phyloP scores from a whole-genome alignment of 2,329 filamentous ascomycete species.

The Microcyclospora pomicola region DNA sequence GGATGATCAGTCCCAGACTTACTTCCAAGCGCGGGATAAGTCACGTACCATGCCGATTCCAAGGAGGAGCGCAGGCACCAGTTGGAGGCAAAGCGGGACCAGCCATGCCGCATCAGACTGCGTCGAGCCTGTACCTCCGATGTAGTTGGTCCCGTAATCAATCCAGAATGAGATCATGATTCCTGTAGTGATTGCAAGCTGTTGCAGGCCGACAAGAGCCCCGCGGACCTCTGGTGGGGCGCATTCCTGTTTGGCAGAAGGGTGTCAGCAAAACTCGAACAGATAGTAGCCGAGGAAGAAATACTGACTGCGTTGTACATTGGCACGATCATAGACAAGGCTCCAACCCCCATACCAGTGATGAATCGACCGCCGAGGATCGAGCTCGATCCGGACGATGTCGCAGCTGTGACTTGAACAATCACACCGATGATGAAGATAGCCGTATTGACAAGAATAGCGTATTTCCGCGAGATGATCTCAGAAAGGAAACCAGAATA shows the following conservation, averaged over 20 bases:
- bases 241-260: conserved; percentile 28
- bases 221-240: conserved; percentile 51
- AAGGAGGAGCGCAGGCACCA: conserved; percentile 52
- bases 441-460: conserved; percentile 49
- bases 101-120: conserved; percentile 62
- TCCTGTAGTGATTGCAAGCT: conserved; percentile 45
- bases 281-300: background rate
- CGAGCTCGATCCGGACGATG: conserved; percentile 37
- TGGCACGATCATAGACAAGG: conserved; percentile 47
- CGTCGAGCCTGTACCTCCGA: conserved; percentile 39
- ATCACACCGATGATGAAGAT: conserved; percentile 60
- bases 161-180: conserved; percentile 41
- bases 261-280: too few species aligned
- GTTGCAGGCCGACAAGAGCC: conserved; percentile 50
- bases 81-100: conserved; percentile 56
- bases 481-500: conserved; percentile 61
- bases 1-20: too few species aligned
- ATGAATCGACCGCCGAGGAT: conserved; percentile 62
- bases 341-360: conserved; percentile 55
- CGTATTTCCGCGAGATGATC: conserved; percentile 52
- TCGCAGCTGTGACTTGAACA: conserved; percentile 50
- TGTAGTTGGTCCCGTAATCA: conserved; percentile 28
- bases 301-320: conserved; percentile 27
- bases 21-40: too few species aligned
- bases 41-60: conserved; percentile 51